Base-by-base conservation (phyloP, 2,329 filamentous ascomycete genomes). In the Epicoccum nigrum region DNA sequence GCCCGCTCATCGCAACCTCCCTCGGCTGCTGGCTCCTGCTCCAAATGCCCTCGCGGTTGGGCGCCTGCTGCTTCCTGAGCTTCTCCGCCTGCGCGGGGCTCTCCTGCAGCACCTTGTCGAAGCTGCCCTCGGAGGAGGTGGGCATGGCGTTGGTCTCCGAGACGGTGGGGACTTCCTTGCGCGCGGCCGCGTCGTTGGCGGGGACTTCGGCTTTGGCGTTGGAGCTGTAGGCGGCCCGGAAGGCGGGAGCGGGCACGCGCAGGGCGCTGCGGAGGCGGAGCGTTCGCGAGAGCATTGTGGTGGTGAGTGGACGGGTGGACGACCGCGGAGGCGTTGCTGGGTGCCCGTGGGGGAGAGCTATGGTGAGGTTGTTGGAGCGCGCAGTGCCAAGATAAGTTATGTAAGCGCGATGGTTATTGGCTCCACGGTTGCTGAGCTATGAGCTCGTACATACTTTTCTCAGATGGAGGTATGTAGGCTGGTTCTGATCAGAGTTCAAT, bases 1-100 rank as follows among this genome's bases (percentile, higher is more conserved):
- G 94, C 33, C 94, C 94, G 33, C 86, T 86, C 93, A 99, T 99
- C 45, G 92, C 94, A 74, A 86, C 77, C 45, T 85, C 83, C 67
- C 93, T 83, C 31, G 91, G 86, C 75, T 85, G 85, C 82, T 99
- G 94, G 78, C 86, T 96, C 69, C 85, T 79, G 55, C 90, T 91
- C 94, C 94, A 99, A 54, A 90, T 83, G 5, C 77, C 84, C 53
- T 81, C 77, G 57, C 92, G 85, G 80, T 99, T 99, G 17, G 94
- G 94, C 25, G 93, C 90, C 80, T 99, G 94, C 74, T 81, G 76
- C 49, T 82, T 76, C 58, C 84, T 79, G 65, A 79, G 76, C 54
- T 79, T 72, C 74, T 87, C 85, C 16, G 75, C 83, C 23, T 63
- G 56, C 55, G 78, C 77, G 5, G 79, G 75, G 33, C 73, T 74